Evolutionary conservation across 2,329 filamentous ascomycete species (phyloP), one percentile per base, ranked within the genome.

Genomic region (Neurospora sp.): DNA sequence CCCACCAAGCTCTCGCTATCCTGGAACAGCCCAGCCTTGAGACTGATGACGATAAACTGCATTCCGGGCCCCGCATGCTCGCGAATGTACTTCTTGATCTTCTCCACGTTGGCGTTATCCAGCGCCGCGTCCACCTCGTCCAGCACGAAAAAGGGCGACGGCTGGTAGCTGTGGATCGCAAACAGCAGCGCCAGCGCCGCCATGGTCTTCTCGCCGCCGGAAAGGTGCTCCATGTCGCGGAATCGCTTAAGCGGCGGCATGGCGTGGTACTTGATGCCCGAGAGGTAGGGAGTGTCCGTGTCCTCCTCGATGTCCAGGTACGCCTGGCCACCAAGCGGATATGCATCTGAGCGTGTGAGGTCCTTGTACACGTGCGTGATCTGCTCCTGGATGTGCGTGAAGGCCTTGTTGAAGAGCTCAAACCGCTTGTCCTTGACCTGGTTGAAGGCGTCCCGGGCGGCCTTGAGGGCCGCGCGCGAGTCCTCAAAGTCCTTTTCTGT

Each of bases 181-280:
- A 99, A 99, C 4, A 99, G 86, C 52, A 99, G 85, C n/a, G 96
- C 96, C 46, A 99, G 84, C 15, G 96, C 96, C 1, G 96, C 96
- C 90, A 99, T 99, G 0, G 96, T 99, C 85, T 99, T 99, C 82
- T 99, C 96, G 69, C 96, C 96, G 76, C 96, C 96, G 1, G 93
- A 97, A 10, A 99, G 84, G 79, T 97, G 96, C 80, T 99, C 96
- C 96, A 99, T 99, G 80, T 99, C 96, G 76, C 96, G 88, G 87
- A 99, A 99, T 66, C 96, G 93, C 83, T 99, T 99, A 72, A 97
- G 88, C 1, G 96, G 96, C 23, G 96, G 96, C 94, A 98, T 99
- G 72, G 96, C 96, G 79, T 98, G 94, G 81, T 99, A 99, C 78
- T 97, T 97, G 81, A 99, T 93, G 39, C 96, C 96, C 52, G 92